Base-by-base conservation (phyloP, 805 yeast species). In the Debaryomyces tyrocola region DNA sequence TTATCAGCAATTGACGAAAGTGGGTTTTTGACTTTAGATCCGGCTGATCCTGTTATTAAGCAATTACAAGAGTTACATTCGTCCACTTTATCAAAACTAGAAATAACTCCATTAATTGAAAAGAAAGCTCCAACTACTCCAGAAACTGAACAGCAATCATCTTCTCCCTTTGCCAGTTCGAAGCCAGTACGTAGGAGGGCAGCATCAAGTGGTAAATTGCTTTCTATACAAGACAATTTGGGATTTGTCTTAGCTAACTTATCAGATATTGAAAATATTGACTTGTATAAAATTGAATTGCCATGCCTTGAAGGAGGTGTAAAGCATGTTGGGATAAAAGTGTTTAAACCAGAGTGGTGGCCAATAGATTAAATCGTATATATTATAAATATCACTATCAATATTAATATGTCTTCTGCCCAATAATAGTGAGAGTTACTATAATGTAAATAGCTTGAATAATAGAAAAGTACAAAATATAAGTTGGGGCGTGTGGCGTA, bases 311-410 rank as follows among this genome's bases (percentile, higher is more conserved):
- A 55, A 4, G 58, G 51, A 21, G 58, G 57, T 2, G 43, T 63
- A 4, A 56, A 56, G 34, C 52, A 53, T 34, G 56, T 82, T 6
- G 75, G 75, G 1, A 65, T 84, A 20, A 74, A 75, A 53, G 87
- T 83, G 0, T 72, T 69, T 48, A 66, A 69, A 5, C 94, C 95
- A 0, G 83, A 77, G 41, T 87, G 92, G 91, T 87, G 92, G 90
- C 90, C 90, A 31, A n/a, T 31, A 14, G 34, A 14, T 9, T 31
- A 14, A 31, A 7, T 31, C 11, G 4, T 31, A 39, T 20, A 20
- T 20, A 38, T 17, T 6, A 35, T 14, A 35, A 17, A 17, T 17
- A 17, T 17, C 18, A 17, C 18, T n/a, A n/a, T n/a, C 18, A 17
- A 29, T 29, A 29, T 29, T 29, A 11, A 29, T 29, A 11, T 11